These are phyloP conservation scores for Septoria linicola DNA, from an alignment of 2,329 filamentous ascomycete species.

Conservation along the genomic window DNA sequence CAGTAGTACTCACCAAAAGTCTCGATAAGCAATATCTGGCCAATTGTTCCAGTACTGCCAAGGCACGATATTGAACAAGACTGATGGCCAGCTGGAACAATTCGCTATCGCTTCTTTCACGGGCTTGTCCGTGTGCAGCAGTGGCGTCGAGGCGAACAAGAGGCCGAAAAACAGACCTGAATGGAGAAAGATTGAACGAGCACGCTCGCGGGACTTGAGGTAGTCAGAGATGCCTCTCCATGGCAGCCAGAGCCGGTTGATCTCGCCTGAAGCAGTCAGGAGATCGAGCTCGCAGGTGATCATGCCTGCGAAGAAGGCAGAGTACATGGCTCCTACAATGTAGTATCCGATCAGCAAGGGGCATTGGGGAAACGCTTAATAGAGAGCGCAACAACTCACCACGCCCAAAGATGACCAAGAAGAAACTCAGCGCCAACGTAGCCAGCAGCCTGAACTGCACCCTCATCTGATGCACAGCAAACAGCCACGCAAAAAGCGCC, in stretches of 20 bases:
- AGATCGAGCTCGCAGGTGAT: slow-evolving; percentile 61
- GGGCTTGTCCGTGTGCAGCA: not conserved
- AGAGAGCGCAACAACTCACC: slow-evolving; percentile 3
- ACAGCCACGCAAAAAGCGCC: slow-evolving; percentile 56
- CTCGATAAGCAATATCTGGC: slow-evolving; percentile 4
- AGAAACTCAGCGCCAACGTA: slow-evolving; percentile 20
- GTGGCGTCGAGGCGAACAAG: slow-evolving; percentile 17
- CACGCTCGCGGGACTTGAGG: slow-evolving; percentile 2
- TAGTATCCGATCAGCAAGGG: not conserved
- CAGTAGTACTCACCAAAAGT: slow-evolving; percentile 13
- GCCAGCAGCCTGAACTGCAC: slow-evolving; percentile 15
- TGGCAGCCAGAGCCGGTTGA: slow-evolving; percentile 12
- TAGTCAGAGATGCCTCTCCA: slow-evolving; percentile 15
- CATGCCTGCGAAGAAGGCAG: slow-evolving; percentile 62
- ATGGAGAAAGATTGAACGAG: slow-evolving; percentile 18
- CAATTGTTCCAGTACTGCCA: slow-evolving; percentile 10
- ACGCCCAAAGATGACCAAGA: slow-evolving; percentile 12
- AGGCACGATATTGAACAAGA: slow-evolving; percentile 7
- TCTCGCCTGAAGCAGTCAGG: slow-evolving; percentile 44
- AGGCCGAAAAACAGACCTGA: slow-evolving; percentile 17
- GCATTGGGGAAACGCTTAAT: no score
- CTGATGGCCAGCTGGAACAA: slow-evolving; percentile 14
- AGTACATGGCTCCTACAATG: slow-evolving; percentile 55
- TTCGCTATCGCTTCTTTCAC: slow-evolving; percentile 5
- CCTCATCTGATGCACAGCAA: slow-evolving; percentile 46